Evolutionary conservation across 1,284 basidiomycete genomes (phyloP).

Genomic region (Phellinidium pouzarii): DNA sequence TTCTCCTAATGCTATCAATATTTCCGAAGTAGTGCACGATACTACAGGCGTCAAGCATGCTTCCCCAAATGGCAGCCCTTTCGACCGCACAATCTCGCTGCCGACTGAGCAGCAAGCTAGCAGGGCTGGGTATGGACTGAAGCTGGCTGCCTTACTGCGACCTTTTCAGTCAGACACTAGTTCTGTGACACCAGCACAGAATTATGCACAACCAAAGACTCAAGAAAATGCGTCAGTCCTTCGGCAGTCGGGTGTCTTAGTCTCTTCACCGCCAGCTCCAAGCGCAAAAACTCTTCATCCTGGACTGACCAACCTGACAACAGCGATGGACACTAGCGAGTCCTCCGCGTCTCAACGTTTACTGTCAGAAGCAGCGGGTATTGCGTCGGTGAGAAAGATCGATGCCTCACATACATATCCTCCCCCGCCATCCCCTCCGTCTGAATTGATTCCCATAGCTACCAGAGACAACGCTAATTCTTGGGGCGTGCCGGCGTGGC

Average conservation of each 20-base stretch:
- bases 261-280: not conserved
- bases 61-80: not conserved
- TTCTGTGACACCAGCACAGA: slow-evolving; percentile 1
- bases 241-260: not conserved
- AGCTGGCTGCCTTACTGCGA: slow-evolving; percentile 12
- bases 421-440: slow-evolving; percentile 50
- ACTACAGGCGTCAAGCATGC: slow-evolving; percentile 11
- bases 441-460: slow-evolving; percentile 31
- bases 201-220: not conserved
- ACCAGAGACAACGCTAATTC: slow-evolving; percentile 33
- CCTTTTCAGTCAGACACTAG: slow-evolving; percentile 14
- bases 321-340: not conserved
- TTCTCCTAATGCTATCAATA: not conserved
- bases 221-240: not conserved
- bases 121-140: slow-evolving; percentile 11
- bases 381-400: slow-evolving; percentile 2
- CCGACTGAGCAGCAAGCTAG: slow-evolving; percentile 1
- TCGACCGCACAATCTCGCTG: slow-evolving; percentile 2
- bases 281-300: not conserved
- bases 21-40: slow-evolving; percentile 16
- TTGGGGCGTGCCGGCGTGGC: slow-evolving; percentile 69
- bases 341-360: not conserved
- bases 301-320: not conserved
- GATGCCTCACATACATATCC: slow-evolving; percentile 63
- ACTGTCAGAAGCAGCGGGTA: slow-evolving; percentile 1